Conservation (phyloP, 345 rosid genomes). For the Excoecaria agallocha region DNA sequence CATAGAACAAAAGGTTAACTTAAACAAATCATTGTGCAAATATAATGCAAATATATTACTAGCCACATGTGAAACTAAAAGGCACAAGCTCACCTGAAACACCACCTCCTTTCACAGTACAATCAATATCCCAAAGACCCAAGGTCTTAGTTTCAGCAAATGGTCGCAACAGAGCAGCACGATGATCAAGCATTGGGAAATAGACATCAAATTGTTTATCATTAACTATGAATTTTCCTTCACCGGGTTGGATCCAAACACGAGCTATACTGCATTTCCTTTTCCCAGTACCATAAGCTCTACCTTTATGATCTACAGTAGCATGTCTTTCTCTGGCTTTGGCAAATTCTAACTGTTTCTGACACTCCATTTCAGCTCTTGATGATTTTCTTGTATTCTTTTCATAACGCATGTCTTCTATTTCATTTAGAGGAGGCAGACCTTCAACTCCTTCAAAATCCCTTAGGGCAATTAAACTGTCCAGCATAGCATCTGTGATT, state of each 20-base stretch:
- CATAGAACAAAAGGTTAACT: too few species aligned
- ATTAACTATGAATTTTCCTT: conserved; percentile 71
- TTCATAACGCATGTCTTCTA: conserved; percentile 68
- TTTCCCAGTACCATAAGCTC: conserved; percentile 97
- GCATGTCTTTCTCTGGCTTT: conserved; percentile 71
- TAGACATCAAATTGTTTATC: conserved; percentile 83
- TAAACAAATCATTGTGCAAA: too few species aligned
- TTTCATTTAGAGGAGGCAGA: conserved; percentile 78
- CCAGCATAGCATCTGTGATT: conserved; percentile 88
- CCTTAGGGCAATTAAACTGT: conserved; percentile 83
- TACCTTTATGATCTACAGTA: conserved; percentile 70
- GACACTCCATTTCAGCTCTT: conserved; percentile 77
- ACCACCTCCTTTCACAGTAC: conserved; percentile 95
- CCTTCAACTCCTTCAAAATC: conserved; percentile 81
- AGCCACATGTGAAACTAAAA: neutral
- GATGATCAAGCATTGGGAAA: conserved; percentile 93
- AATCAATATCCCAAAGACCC: conserved; percentile 85
- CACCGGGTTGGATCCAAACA: conserved; percentile 88
- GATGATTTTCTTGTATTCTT: conserved; percentile 65
- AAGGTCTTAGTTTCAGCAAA: conserved; percentile 90
- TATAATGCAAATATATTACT: too few species aligned
- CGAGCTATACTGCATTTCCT: conserved; percentile 93
- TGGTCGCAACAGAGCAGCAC: conserved; percentile 92
- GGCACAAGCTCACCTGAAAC: conserved; percentile 53
- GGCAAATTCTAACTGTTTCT: conserved; percentile 82